Base-by-base conservation (phyloP, 805 yeast species). In the Pichia eremophila region DNA sequence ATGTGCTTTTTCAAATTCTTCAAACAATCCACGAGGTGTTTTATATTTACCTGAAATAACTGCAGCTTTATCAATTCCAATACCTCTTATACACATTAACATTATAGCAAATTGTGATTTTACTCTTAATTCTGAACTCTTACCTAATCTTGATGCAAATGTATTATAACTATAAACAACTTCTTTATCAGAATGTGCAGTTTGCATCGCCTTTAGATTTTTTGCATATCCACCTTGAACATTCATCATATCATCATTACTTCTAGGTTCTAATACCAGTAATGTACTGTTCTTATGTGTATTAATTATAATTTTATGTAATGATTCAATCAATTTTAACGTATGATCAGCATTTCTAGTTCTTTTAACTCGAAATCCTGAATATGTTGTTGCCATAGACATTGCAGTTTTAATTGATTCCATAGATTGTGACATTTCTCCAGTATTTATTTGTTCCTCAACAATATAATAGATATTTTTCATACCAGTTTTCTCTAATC, bases 1-100 rank as follows among this genome's bases (percentile, higher is more conserved):
- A 19, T 42, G 44, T 17, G 14, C 39, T 2, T 42, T 42, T 12
- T 55, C 66, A 54, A 69, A 85, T 11, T 73, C 77, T 19, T 71
- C 68, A 12, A 82, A 60, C n/a, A 91, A 69, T 18, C 58, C 61
- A 35, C 67, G 66, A 0, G 97, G 93, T 0, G 97, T 90, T 3
- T 79, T 78, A 58, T 72, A 93, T 39, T 72, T 61, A 18, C 69
- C 68, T 63, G 90, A 97, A 10, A 93, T 79, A 8, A 78, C 78
- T 10, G 79, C 59, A 0, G 99, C 99, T 60, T 85, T 88, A 52
- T 91, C 97, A 31, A 86, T 65, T 0, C 95, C 79, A 1, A 93
- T 71, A 0, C 98, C 99, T 51, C 77, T 74, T 2, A 85, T 74
- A 3, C 89, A 77, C 83, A 89, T 78, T 22, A 93, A 72, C 82